Evolutionary conservation across 2,329 filamentous ascomycete genomes (phyloP).

Genomic region (Aspergillus quadrilineatus): DNA sequence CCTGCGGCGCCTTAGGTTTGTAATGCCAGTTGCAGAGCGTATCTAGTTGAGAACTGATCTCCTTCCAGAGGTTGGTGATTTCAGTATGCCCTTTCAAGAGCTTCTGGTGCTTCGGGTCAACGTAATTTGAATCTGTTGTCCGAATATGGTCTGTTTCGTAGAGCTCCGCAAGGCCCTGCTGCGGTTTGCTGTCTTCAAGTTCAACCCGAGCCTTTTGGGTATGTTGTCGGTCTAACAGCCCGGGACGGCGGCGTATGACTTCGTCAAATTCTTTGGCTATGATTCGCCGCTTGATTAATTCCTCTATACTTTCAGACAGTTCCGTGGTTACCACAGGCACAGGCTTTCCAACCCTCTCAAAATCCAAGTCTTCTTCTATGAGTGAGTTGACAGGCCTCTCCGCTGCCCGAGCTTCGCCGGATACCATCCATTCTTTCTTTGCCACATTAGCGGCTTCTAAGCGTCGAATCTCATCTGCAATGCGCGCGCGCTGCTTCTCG

Average conservation of each 20-base stretch:
- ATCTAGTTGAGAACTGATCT: conserved; percentile 77
- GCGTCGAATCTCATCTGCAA: conserved; percentile 85
- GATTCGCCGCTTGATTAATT: conserved; percentile 90
- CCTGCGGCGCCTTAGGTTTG: conserved; percentile 79
- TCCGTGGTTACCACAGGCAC: conserved; percentile 92
- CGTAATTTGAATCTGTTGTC: conserved; percentile 72
- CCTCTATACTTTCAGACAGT: conserved; percentile 85
- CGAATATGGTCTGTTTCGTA: conserved; percentile 92
- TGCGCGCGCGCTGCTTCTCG: conserved; percentile 79
- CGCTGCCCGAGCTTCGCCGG: conserved; percentile 79
- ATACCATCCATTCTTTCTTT: conserved; percentile 85
- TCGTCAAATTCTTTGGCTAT: conserved; percentile 90
- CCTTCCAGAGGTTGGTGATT: conserved; percentile 78
- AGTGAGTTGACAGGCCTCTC: conserved; percentile 89
- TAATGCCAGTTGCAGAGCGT: conserved; percentile 92
- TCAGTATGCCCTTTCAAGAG: conserved; percentile 78
- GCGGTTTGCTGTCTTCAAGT: conserved; percentile 82
- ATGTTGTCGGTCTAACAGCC: conserved; percentile 63
- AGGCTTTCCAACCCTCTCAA: conserved; percentile 91
- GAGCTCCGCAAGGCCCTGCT: conserved; percentile 82
- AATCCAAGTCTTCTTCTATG: conserved; percentile 91
- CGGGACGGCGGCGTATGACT: conserved; percentile 76
- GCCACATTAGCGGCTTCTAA: conserved; percentile 86
- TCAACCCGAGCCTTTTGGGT: conserved; percentile 72
- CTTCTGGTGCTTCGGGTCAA: conserved; percentile 80